Evolutionary conservation across 2,329 filamentous ascomycete species (phyloP), one percentile per base, ranked within the genome.

Genomic region (Xylariaceae sp.): DNA sequence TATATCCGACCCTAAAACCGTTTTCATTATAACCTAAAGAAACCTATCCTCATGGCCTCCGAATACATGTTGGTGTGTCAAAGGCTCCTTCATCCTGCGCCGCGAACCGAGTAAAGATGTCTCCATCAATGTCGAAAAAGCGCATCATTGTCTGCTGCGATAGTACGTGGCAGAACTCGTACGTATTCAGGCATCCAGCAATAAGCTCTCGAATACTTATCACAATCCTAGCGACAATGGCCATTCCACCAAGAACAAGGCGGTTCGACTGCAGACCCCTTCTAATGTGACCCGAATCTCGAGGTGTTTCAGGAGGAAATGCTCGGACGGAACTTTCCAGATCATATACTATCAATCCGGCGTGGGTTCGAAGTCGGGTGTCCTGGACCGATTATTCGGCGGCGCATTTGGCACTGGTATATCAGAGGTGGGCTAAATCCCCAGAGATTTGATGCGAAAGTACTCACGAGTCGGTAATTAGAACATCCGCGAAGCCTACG

Each of bases 251-350:
- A 53, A 73, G 7, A 63, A 68, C 39, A 68, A 71, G 31, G 60
- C 70, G 39, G 71, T 73, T n/a, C 72, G 66, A 12, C 67, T 78
- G 37, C 76, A 80, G 60, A 67, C 79, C 19, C 78, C 80, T 0
- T 83, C 80, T 48, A 85, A 85, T 57, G 80, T 85, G 42, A 84
- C 81, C 12, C 78, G 80, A 27, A 79, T 85, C 52, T 78, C 79
- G 9, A 76, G 80, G 40, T 80, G 79, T 53, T 77, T 85, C 62
- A 77, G 76, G 59, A 74, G 76, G 39, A 70, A 65, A 40, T 79
- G 76, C 62, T 70, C 65, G 35, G 78, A 83, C 64, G 77, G 77
- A 34, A 76, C 71, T 19, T 72, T 80, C 42, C 81, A 85, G 65
- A 76, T 85, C 59, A 77, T 84, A 54, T 79, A 77, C 62, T 85